Base-by-base conservation (phyloP, 257 asterid genomes). In the Nicotiana attenuata region DNA sequence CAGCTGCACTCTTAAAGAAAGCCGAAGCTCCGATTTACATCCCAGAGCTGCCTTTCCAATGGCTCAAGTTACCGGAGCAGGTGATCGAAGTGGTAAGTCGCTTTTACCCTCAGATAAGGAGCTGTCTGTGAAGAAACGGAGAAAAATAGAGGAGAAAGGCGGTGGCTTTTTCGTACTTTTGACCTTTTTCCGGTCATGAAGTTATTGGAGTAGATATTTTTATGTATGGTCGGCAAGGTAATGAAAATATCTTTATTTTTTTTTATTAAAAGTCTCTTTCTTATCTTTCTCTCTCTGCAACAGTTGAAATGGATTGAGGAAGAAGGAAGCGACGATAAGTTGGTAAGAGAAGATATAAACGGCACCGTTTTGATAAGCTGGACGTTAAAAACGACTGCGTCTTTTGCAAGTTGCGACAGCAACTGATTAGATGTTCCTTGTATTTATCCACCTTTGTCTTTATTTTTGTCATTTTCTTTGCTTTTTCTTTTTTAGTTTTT, bases 201-300 rank as follows among this genome's bases (percentile, higher is more conserved):
- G 14, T 13, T 71, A 41, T 13, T 45, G 14, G 59, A 53, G 59
- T 45, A 73, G 78, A 73, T 73, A 73, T 73, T 73, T 41, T 73
- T 41, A 73, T 47, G 61, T 22, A 73, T 47, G 61, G 78, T 73
- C 78, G 78, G 78, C 61, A 45, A 73, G 50, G 78, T 73, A 13
- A 73, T 73, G 78, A 73, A 73, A 73, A 73, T 73, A 73, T 73
- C 78, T 73, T 47, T 73, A 59, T 45, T 45, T 73, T 47, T 45
- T 71, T 6, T 28, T 28, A 73, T 73, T 73, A 47, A 24, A 20
- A 4, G 10, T 17, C 63, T 56, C 22, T 56, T 3, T 20, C 33
- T 45, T 52, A 52, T 41, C 19, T 69, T 33, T 73, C 78, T 73
- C 38, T 33, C 28, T 45, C 60, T 45, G 60, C 60, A 45, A 73